A percentile compares a stretch with the other conserved stretches of the same genome.
Evolutionary conservation across 306 rosid genomes (phyloP).

Genomic region (Sicyos edulis): DNA sequence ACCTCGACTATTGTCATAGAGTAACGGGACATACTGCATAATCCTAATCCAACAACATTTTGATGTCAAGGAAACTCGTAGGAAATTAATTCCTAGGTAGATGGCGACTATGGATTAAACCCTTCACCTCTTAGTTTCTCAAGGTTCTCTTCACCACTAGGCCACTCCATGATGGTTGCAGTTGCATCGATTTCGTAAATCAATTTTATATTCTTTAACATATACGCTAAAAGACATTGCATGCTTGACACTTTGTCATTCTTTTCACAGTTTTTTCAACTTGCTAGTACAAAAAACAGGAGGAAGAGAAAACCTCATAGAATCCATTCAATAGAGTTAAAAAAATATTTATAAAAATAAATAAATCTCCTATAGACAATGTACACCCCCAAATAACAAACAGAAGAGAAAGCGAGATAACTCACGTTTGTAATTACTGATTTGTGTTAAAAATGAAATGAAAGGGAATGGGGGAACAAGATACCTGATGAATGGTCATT

Average conservation of each 20-base stretch:
- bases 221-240: neutral
- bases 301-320: neutral
- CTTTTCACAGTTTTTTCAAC: neutral
- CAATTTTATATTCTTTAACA: neutral
- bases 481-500: slow-evolving; percentile 92
- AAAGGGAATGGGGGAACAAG: neutral
- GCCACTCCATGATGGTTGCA: neutral
- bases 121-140: no score
- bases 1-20: no score
- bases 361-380: neutral
- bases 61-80: no score
- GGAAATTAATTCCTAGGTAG: no score
- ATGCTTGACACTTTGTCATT: neutral
- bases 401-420: neutral
- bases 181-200: neutral
- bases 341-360: neutral
- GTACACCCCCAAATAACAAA: neutral
- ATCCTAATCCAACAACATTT: no score
- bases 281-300: neutral
- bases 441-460: neutral
- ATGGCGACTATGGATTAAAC: no score
- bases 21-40: no score
- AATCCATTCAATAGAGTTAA: neutral
- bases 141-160: no score
- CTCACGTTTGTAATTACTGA: neutral